Base-by-base conservation (phyloP, 202 grass and related monocot species). In the Cymbopogon flexuosus region DNA sequence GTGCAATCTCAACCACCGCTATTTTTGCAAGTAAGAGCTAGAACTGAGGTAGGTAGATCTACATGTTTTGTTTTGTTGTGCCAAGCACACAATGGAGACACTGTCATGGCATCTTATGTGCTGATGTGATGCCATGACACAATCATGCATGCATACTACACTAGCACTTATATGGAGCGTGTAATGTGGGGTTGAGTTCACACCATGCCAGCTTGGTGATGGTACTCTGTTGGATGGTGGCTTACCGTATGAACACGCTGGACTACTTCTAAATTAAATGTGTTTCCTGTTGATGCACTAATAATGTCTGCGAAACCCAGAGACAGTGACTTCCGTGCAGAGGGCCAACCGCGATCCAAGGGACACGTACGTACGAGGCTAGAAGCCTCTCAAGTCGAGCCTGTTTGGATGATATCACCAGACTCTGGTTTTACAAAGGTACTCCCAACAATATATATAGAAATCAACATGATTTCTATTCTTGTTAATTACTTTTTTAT, bases 41-140 rank as follows among this genome's bases (percentile, higher is more conserved):
- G 63, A 39, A 62, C 27, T 31, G 66, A 61, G 59, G 79, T 68
- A 70, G 72, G 72, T 81, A 77, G 87, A 89, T 89, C 87, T 73
- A 65, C 40, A 51, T 68, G 54, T 43, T 86, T 89, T 89, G 87
- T 82, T 78, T 82, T 89, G 49, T 89, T 82, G 58, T 51, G 83
- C 30, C 78, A 82, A 73, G 65, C 19, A 77, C 30, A 68, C 49
- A 79, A 41, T 21, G 46, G 3, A 65, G 77, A 81, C 39, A 19
- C 18, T 71, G 43, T 35, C 65, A 77, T 85, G 58, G 66, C 58
- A 85, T 81, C 78, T 78, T 72, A 57, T 73, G 29, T 61, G 21
- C 16, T 62, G 64, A 84, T 69, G 72, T 73, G 72, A 76, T 62
- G 67, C 49, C 73, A 81, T 73, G 78, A 68, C 49, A 72, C 67